Conservation (phyloP, 2,329 filamentous ascomycete genomes). For the Botryotinia convoluta region DNA sequence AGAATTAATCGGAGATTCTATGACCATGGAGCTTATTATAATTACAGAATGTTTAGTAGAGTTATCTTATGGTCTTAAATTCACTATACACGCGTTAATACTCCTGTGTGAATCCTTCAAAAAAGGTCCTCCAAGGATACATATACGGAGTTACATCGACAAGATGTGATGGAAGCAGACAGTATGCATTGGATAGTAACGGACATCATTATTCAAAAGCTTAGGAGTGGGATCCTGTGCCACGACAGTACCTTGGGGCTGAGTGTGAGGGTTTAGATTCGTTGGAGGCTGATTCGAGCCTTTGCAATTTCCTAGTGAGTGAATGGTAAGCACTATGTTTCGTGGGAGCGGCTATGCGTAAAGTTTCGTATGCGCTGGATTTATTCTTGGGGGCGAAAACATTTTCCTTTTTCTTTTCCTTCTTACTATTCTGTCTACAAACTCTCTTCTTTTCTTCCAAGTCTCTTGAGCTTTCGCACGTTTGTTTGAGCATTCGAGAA, state of each 20-base stretch:
- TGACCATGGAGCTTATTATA: not conserved
- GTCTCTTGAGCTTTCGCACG: not conserved
- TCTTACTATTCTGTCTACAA: not conserved
- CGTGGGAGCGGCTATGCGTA: conserved; percentile 1
- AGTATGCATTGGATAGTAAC: not conserved
- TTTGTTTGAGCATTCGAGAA: not conserved
- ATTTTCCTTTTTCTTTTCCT: not conserved
- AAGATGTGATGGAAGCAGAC: not conserved
- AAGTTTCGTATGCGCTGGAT: conserved; percentile 6
- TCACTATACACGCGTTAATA: not conserved
- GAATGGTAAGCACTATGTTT: conserved; percentile 12
- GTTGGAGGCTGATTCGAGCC: not conserved
- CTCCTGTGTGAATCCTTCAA: not conserved
- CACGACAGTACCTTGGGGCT: not conserved
- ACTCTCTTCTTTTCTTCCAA: not conserved
- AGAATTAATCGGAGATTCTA: not conserved
- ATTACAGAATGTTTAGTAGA: not conserved
- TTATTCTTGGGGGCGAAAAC: conserved; percentile 16
- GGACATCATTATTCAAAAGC: not conserved
- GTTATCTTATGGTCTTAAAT: not conserved
- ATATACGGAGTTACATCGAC: not conserved
- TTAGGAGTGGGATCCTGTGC: not conserved
- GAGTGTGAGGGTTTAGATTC: not conserved
- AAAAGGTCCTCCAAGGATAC: not conserved
- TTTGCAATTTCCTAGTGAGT: not conserved